Evolutionary conservation across 2,329 filamentous ascomycete genomes (phyloP).

Genomic region (Lachnellula subtilissima): DNA sequence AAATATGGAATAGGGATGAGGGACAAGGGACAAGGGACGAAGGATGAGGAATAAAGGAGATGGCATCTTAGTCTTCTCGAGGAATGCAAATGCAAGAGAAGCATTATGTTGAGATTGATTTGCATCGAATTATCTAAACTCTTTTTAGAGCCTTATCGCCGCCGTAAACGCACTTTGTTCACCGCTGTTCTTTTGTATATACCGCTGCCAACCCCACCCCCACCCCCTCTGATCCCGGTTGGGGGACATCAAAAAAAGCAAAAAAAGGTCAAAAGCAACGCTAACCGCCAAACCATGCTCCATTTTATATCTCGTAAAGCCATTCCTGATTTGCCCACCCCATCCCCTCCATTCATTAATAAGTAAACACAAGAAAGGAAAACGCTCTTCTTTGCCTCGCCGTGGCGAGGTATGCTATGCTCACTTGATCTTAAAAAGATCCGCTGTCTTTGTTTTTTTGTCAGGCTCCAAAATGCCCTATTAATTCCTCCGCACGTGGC

Average conservation of each 20-base stretch:
- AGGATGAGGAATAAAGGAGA: too few species aligned
- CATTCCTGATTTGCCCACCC: conserved; percentile 9
- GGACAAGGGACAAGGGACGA: too few species aligned
- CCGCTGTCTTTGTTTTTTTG: neutral
- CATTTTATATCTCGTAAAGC: conserved; percentile 20
- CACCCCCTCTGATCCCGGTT: neutral
- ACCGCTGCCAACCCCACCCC: conserved; percentile 2
- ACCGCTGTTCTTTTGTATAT: conserved; percentile 11
- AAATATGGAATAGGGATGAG: too few species aligned
- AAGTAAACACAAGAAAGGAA: neutral
- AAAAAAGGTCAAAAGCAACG: conserved; percentile 16
- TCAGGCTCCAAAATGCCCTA: neutral
- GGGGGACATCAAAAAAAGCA: conserved; percentile 3
- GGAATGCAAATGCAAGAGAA: too few species aligned
- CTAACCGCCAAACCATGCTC: conserved; percentile 24
- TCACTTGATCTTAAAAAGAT: neutral
- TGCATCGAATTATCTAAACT: conserved; percentile 19
- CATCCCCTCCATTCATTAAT: conserved; percentile 13
- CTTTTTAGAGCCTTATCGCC: neutral
- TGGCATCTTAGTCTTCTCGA: too few species aligned
- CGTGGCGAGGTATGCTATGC: neutral
- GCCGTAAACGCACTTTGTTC: conserved; percentile 5
- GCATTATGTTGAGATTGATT: conserved; percentile 12
- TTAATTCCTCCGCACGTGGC: neutral
- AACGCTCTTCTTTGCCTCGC: neutral